phyloP scores from a whole-genome alignment of 2,329 filamentous ascomycete genomes.

The Bipolaris victoriae region DNA sequence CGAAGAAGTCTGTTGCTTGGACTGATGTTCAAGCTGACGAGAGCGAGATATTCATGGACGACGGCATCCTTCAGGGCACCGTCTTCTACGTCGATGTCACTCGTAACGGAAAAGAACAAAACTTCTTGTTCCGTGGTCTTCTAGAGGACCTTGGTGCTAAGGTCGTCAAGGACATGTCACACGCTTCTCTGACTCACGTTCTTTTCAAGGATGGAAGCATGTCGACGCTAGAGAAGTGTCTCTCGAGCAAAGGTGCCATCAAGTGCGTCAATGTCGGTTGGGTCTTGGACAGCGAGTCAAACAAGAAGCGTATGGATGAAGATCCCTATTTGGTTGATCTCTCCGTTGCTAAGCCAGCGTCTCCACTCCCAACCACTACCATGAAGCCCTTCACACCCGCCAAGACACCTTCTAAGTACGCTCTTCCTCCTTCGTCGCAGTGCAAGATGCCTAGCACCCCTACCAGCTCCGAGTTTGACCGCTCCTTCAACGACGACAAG shows the following conservation, averaged over 20 bases:
- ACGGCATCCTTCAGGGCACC: slow-evolving; percentile 60
- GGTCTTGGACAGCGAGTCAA: slow-evolving; percentile 69
- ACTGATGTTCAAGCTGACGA: slow-evolving; percentile 28
- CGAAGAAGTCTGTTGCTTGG: slow-evolving; percentile 49
- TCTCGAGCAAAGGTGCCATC: slow-evolving; percentile 73
- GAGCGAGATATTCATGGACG: slow-evolving; percentile 29
- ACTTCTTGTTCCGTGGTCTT: slow-evolving; percentile 75
- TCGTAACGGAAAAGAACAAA: slow-evolving; percentile 68
- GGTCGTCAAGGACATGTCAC: slow-evolving; percentile 72
- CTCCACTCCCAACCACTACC: slow-evolving; percentile 26
- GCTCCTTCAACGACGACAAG: slow-evolving; percentile 38
- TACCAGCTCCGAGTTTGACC: slow-evolving; percentile 38
- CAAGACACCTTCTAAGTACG: slow-evolving; percentile 40
- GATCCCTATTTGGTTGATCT: slow-evolving; percentile 41
- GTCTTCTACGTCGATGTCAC: slow-evolving; percentile 85
- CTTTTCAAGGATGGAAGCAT: slow-evolving; percentile 87
- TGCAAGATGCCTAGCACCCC: slow-evolving; percentile 36
- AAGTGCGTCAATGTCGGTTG: slow-evolving; percentile 87
- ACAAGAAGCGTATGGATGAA: slow-evolving; percentile 45
- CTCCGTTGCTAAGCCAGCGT: slow-evolving; percentile 26
- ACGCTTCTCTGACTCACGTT: slow-evolving; percentile 81
- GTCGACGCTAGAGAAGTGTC: slow-evolving; percentile 80
- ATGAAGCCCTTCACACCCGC: slow-evolving; percentile 39
- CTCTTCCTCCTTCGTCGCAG: slow-evolving; percentile 28
- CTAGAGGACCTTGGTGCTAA: slow-evolving; percentile 81